Base-by-base conservation (phyloP, 495 filamentous ascomycete species). In the Podospora bellae-mahoneyi region DNA sequence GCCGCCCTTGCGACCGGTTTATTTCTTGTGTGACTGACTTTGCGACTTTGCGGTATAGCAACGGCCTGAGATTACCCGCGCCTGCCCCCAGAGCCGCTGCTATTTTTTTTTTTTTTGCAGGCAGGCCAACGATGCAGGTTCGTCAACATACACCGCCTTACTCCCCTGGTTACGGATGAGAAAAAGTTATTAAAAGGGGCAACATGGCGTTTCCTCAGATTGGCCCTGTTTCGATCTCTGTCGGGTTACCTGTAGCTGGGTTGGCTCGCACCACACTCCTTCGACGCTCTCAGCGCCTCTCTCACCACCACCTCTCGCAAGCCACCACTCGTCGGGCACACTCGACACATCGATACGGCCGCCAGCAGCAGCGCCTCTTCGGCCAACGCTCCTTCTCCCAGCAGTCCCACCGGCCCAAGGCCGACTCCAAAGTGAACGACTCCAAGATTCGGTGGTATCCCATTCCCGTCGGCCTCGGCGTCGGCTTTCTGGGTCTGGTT, bases 381-480 rank as follows among this genome's bases (percentile, higher is more conserved):
- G 69, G 72, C 10, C 75, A 71, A 5, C 73, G 74, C 13, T 64
- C 62, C 23, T 80, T 73, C 57, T 78, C 78, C 48, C 73, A 76
- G 30, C 68, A 71, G 62, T 80, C 76, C 32, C 77, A 81, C 62
- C 73, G 77, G 58, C 81, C 81, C 15, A 74, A 74, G 61, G 79
- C 81, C 70, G 75, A 75, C 19, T 77, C 78, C 39, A 77, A 76
- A n/a, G 73, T 86, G 85, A 61, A 74, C 65, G 74, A 89, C 68
- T 96, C 91, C 32, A 95, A 90, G 72, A 85, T 97, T 62, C 86
- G 91, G 84, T 99, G 95, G 95, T 90, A 94, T 79, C 92, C 92
- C n/a, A 98, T 99, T 74, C 96, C 95, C 23, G 86, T 97, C 48
- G 92, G 89, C 9, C 83, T 98, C 5, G 95, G 95, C 57, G 90